These are phyloP conservation scores for Phytophthora hibernalis DNA, from an alignment of 352 stramenopile genomes.

Conservation along the genomic window DNA sequence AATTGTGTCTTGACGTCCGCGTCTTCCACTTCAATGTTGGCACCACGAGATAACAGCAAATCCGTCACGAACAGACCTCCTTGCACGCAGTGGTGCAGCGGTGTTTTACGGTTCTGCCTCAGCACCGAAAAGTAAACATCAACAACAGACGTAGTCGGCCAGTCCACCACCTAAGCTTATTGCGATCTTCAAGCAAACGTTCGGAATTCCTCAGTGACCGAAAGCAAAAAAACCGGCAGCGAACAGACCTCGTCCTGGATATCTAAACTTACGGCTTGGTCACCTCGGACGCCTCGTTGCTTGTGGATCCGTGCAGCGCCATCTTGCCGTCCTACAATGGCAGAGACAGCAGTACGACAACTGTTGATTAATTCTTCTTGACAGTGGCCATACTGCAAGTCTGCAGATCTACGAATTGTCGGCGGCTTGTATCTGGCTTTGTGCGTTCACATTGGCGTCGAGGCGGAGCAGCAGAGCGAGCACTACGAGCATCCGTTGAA, in stretches of 20 bases:
- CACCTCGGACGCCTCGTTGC: no score
- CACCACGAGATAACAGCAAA: conserved; percentile 9
- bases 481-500: conserved; percentile 3
- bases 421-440: conserved; percentile 10
- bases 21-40: conserved; percentile 13
- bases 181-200: background rate
- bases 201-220: no score
- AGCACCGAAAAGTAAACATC: background rate
- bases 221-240: no score
- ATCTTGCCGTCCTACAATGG: no score
- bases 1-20: conserved; percentile 3
- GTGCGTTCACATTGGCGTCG: conserved; percentile 8
- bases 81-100: conserved; percentile 17
- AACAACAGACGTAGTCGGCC: background rate
- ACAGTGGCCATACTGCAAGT: no score
- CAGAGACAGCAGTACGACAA: no score
- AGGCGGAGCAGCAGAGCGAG: conserved; percentile 4
- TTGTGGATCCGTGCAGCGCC: no score
- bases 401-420: no score
- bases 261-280: no score
- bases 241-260: conserved; percentile 8
- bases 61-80: conserved; percentile 2
- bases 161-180: background rate
- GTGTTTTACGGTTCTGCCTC: conserved; percentile 15
- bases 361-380: no score